Evolutionary conservation across 2,329 filamentous ascomycete genomes (phyloP).

Genomic region (Sclerotinia subarctica): DNA sequence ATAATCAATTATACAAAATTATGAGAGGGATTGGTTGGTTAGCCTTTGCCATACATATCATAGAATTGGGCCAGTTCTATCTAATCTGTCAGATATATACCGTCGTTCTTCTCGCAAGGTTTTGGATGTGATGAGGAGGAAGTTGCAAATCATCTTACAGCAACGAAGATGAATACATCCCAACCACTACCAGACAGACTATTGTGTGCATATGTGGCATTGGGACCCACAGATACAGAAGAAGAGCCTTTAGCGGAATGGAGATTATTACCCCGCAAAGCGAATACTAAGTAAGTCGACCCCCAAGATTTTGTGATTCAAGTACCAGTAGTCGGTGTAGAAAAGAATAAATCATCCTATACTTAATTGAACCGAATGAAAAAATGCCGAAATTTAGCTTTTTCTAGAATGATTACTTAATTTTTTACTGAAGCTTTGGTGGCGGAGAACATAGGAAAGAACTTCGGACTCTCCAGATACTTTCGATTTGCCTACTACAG

Average conservation of each 20-base stretch:
- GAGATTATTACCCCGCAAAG: conserved; percentile 1
- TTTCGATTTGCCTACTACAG: not conserved
- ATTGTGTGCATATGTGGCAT: conserved; percentile 6
- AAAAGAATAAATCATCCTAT: not conserved
- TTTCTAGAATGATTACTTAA: too few species aligned
- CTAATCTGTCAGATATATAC: conserved; percentile 11
- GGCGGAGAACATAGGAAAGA: not conserved
- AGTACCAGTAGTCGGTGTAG: not conserved
- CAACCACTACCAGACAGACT: not conserved
- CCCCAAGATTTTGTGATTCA: too few species aligned
- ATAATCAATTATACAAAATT: not conserved
- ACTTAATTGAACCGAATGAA: too few species aligned
- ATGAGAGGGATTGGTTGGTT: not conserved
- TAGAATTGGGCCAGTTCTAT: conserved; percentile 15
- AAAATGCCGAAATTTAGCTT: too few species aligned
- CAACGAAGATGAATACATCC: not conserved
- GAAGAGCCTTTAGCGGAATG: conserved; percentile 9
- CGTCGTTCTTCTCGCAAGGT: conserved; percentile 15
- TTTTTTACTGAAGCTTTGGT: not conserved
- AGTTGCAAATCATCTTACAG: not conserved
- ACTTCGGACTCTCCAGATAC: not conserved
- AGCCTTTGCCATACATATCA: conserved; percentile 16
- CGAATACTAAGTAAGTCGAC: not conserved
- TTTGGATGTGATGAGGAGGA: not conserved
- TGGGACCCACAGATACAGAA: not conserved